A percentile compares a stretch with the other conserved stretches of the same genome.
phyloP scores from a whole-genome alignment of 2,329 filamentous ascomycete genomes.

The Aspergillus hiratsukae region DNA sequence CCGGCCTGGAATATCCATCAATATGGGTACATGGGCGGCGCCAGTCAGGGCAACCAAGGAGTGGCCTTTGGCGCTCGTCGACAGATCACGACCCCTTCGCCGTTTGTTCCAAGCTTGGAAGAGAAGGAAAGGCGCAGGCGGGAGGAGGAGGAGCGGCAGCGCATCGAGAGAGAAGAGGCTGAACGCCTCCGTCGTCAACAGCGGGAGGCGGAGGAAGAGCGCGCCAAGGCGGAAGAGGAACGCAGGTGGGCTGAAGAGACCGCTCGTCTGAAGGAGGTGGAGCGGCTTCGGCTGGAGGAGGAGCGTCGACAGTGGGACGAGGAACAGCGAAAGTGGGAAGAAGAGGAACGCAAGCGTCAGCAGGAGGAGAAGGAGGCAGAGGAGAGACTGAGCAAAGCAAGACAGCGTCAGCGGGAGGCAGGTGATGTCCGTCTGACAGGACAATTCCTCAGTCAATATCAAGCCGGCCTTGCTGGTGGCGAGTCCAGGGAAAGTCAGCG shows the following conservation, averaged over 20 bases:
- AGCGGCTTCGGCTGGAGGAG: constrained; percentile 22
- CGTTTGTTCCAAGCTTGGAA: constrained; percentile 71
- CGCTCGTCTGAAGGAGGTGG: constrained; percentile 47
- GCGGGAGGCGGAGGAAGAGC: constrained; percentile 47
- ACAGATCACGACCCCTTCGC: constrained; percentile 82
- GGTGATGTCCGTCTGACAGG: constrained; percentile 70
- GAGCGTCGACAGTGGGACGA: constrained; percentile 39
- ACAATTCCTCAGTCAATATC: constrained; percentile 83
- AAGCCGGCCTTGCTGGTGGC: constrained; percentile 59
- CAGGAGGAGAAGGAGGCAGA: constrained; percentile 71
- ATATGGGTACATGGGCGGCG: constrained; percentile 97
- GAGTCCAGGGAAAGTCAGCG: constrained; percentile 59
- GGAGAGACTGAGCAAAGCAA: constrained; percentile 62
- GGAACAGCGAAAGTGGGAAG: constrained; percentile 64
- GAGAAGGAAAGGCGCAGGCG: constrained; percentile 72
- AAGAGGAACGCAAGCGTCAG: constrained; percentile 67
- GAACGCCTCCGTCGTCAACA: constrained; percentile 47
- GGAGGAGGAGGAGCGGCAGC: constrained; percentile 54
- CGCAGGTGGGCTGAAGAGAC: constrained; percentile 47
- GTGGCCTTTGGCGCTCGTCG: constrained; percentile 86
- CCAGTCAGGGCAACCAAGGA: constrained; percentile 90
- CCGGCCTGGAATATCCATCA: constrained; percentile 99
- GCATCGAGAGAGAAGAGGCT: constrained; percentile 49
- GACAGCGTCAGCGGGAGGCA: constrained; percentile 54
- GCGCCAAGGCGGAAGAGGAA: constrained; percentile 43